Evolutionary conservation across 441 rosid species (phyloP), one percentile per base, ranked within the genome.

Genomic region (Flueggea neowawraea): DNA sequence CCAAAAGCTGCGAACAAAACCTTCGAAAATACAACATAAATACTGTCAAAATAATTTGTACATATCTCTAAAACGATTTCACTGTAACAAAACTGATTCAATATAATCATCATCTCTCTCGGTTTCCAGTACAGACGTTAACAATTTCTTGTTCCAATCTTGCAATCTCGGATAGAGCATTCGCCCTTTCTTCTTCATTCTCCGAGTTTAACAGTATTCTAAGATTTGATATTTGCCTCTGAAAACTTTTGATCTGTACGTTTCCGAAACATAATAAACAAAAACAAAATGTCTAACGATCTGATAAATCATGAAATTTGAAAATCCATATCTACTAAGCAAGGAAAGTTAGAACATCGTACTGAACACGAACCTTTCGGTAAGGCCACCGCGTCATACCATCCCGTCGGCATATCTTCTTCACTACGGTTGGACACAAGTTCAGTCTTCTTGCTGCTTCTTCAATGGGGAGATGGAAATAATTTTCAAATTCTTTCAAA

Each of bases 381-480:
- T 86, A 69, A 0, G 91, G 91, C 97, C 97, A 90, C 6, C 97
- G 71, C 5, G 0, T 4, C 28, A 90, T 10, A 0, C 88, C 85
- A 36, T 65, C 69, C 52, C 63, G 73, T 3, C 95, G 66, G 62
- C 97, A 88, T 2, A 84, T 80, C 63, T 75, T 90, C 66, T 90
- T 88, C 10, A 83, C 70, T 2, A 86, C 96, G 1, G 96, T 90
- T 0, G 87, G 80, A 53, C 93, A 90, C 14, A 88, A 64, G 3
- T 54, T 66, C 73, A 90, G 2, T 10, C 17, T 55, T 51, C 55
- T 63, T 8, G 96, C 83, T 0, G 97, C 97, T 63, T 57, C 58
- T 57, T 78, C 78, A 0, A 90, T 82, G 0, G 91, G 93, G 39
- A 86, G 74, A 66, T 84, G 80, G 54, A 86, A 88, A 32, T 69